Evolutionary conservation across 495 filamentous ascomycete species (phyloP).

Genomic region (Aspergillus hancockii): DNA sequence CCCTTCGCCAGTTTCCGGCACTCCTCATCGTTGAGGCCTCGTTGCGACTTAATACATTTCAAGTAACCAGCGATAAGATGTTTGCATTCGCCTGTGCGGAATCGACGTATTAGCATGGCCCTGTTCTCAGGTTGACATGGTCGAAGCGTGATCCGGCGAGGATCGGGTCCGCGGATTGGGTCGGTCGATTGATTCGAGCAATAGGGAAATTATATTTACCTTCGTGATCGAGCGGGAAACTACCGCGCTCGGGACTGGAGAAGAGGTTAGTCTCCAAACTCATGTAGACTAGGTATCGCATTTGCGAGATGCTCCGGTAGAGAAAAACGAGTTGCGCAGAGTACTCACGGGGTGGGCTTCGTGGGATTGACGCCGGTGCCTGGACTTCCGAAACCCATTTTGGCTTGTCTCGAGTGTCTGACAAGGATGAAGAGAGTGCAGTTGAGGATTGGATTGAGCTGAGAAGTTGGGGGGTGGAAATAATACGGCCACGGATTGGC

Average conservation of each 20-base stretch:
- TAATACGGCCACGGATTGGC: slow-evolving; percentile 2
- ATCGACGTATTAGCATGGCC: neutral
- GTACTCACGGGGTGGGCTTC: slow-evolving; percentile 77
- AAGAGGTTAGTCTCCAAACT: neutral
- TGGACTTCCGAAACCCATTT: slow-evolving; percentile 73
- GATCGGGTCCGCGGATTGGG: neutral
- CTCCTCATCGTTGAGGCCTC: slow-evolving; percentile 80
- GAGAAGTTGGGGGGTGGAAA: neutral
- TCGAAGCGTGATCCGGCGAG: neutral
- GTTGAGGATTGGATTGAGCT: neutral
- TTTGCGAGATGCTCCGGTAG: neutral
- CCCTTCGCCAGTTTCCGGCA: slow-evolving; percentile 83
- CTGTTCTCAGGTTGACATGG: neutral
- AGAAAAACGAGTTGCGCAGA: slow-evolving; percentile 1
- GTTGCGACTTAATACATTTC: slow-evolving; percentile 75
- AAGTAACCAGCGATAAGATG: slow-evolving; percentile 81
- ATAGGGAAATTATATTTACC: slow-evolving; percentile 48
- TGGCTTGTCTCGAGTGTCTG: neutral
- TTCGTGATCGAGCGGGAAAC: slow-evolving; percentile 95
- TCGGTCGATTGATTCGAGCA: neutral
- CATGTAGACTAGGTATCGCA: neutral
- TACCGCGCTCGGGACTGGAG: slow-evolving; percentile 84
- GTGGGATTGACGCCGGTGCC: slow-evolving; percentile 66
- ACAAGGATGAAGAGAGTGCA: neutral
- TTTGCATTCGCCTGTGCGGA: slow-evolving; percentile 86